Percentiles rank a stretch among this genome's conserved stretches.
phyloP scores from a whole-genome alignment of 2,329 filamentous ascomycete species.

The Hypoxylon sp. region DNA sequence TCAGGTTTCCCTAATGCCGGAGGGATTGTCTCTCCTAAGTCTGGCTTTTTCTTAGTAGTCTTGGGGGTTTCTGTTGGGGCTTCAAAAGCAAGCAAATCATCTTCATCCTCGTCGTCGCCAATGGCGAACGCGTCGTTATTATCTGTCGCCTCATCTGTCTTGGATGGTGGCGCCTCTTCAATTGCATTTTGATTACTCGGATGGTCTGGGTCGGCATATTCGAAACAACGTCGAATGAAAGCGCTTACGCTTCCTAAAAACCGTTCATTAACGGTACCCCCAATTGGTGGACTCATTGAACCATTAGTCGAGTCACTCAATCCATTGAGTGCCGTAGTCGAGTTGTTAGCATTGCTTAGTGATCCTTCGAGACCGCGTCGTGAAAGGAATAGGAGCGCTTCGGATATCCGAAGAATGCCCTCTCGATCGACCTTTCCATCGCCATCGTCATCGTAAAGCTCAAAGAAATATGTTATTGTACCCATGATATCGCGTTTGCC shows the following conservation, averaged over 20 bases:
- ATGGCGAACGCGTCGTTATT: constrained; percentile 76
- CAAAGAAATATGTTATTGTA: constrained; percentile 97
- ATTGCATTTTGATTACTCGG: constrained; percentile 69
- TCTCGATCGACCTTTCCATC: constrained; percentile 95
- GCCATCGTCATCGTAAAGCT: constrained; percentile 93
- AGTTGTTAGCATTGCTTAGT: constrained; percentile 74
- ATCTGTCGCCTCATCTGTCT: constrained; percentile 52
- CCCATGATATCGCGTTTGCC: constrained; percentile 97
- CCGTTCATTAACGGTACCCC: constrained; percentile 82
- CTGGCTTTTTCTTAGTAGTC: constrained; percentile 61
- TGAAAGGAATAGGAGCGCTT: constrained; percentile 92
- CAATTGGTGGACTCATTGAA: constrained; percentile 60
- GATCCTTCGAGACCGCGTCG: constrained; percentile 86
- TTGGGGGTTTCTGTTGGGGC: constrained; percentile 61
- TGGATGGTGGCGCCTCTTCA: constrained; percentile 42
- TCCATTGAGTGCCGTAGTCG: constrained; percentile 68
- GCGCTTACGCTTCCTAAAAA: constrained; percentile 95
- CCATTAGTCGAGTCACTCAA: constrained; percentile 56
- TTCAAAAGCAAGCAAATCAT: constrained; percentile 74
- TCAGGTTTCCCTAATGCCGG: constrained; percentile 51
- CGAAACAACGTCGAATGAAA: constrained; percentile 96
- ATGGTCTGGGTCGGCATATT: constrained; percentile 95
- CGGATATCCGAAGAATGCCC: constrained; percentile 93
- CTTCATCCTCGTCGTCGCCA: constrained; percentile 70
- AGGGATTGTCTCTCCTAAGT: constrained; percentile 57